Conservation (phyloP, 1,284 basidiomycete genomes). For the Flammula alnicola region DNA sequence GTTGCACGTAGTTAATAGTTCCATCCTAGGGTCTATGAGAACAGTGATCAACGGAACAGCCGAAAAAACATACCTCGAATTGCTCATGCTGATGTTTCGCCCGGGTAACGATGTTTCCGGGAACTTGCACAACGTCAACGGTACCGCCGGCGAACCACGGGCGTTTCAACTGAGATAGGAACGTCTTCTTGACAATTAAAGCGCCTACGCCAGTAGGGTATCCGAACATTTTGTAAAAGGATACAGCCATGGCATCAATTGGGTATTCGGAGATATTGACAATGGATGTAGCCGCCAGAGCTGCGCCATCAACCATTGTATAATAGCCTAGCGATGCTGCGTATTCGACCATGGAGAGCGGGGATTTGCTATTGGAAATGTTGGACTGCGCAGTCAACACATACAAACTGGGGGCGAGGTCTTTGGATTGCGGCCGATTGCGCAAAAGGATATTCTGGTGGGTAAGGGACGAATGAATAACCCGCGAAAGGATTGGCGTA, state of each 20-base stretch:
- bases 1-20: constrained; percentile 77
- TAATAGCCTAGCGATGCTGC: constrained; percentile 72
- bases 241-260: constrained; percentile 80
- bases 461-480: not conserved
- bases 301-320: constrained; percentile 77
- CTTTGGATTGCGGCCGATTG: constrained; percentile 46
- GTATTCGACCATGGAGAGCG: constrained; percentile 57
- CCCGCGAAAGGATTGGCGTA: not conserved
- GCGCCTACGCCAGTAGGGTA: constrained; percentile 86
- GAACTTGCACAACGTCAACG: constrained; percentile 80
- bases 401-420: constrained; percentile 60
- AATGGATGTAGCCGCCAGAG: constrained; percentile 71
- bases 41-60: not conserved
- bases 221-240: constrained; percentile 90
- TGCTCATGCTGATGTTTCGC: constrained; percentile 63
- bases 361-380: constrained; percentile 69
- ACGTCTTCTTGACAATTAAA: constrained; percentile 75
- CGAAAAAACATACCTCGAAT: constrained; percentile 62
- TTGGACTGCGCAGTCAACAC: constrained; percentile 80
- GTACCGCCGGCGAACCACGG: constrained; percentile 88
- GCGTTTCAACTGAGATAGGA: constrained; percentile 60
- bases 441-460: constrained; percentile 49
- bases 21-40: constrained; percentile 61
- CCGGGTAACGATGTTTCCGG: constrained; percentile 66
- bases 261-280: constrained; percentile 67